These are phyloP conservation scores for Solanum virginianum DNA, from an alignment of 257 asterid species.

Conservation along the genomic window DNA sequence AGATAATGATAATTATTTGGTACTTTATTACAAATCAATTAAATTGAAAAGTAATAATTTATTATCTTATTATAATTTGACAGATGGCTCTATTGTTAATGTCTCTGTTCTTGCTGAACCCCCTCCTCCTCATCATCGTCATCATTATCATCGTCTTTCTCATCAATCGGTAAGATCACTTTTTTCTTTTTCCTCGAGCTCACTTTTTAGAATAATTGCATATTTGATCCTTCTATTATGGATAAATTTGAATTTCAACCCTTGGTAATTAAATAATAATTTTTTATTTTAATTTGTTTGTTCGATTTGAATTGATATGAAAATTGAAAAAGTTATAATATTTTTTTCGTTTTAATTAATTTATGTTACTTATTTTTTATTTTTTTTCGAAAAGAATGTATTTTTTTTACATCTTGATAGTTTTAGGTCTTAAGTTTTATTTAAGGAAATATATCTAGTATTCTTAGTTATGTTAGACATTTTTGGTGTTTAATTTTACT, in stretches of 20 bases:
- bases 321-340: too few species aligned
- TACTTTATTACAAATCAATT: not conserved
- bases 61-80: not conserved
- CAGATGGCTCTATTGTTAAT: not conserved
- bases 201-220: not conserved
- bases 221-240: not conserved
- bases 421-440: not conserved
- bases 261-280: too few species aligned
- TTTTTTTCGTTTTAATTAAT: too few species aligned
- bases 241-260: not conserved
- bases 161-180: not conserved
- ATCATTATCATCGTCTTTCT: not conserved
- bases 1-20: not conserved
- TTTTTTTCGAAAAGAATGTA: too few species aligned
- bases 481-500: not conserved
- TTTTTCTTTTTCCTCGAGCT: not conserved
- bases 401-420: too few species aligned
- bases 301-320: too few species aligned
- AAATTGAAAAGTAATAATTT: not conserved
- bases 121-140: not conserved
- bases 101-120: not conserved
- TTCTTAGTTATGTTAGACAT: not conserved
- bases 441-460: not conserved
- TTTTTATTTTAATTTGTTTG: too few species aligned
- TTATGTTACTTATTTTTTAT: too few species aligned